Evolutionary conservation across 1,284 basidiomycete genomes (phyloP), one percentile per base, ranked within the genome.

Genomic region (Takashimella koratensis): DNA sequence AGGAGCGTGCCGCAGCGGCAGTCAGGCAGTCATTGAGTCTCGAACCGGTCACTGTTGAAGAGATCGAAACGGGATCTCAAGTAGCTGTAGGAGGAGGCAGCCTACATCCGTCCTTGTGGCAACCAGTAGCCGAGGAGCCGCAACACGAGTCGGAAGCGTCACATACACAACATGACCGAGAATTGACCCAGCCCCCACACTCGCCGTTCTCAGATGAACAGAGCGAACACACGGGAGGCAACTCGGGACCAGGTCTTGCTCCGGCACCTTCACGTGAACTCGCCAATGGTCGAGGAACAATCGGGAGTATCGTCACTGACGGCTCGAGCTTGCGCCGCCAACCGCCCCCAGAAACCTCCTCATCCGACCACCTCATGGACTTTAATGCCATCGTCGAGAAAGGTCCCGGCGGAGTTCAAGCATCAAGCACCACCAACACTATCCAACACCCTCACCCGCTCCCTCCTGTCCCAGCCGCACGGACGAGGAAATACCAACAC

Each of bases 401-500:
- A 20, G 21, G 23, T n/a, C 45, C 45, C 10, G 26, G 24, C 24
- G 20, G 8, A 21, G 21, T 36, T 11, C 21, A 30, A 21, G 23
- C 27, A n/a, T 20, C 41, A 10, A 22, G 24, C 36, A 52, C 49
- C 46, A 40, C 16, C 20, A 45, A 51, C 11, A 43, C 40, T 13
- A 46, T 20, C 30, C 20, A 20, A n/a, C 36, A 36, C 16, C 36
- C 30, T 6, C 50, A 39, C 5, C 51, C 43, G 16, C 45, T 41
- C 47, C 16, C 23, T 24, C 47, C 16, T n/a, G 16, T n/a, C 3
- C 22, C 25, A 4, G 41, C 30, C 24, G 16, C 24, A 5, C 8
- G 19, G n/a, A 47, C 52, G 30, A 52, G 81, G 45, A 82, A 83
- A 48, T 85, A 85, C 71, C 76, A 84, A 60, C 67, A 79, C 36